phyloP scores from a whole-genome alignment of 2,329 filamentous ascomycete species.

The Colletotrichum ledebouriae region DNA sequence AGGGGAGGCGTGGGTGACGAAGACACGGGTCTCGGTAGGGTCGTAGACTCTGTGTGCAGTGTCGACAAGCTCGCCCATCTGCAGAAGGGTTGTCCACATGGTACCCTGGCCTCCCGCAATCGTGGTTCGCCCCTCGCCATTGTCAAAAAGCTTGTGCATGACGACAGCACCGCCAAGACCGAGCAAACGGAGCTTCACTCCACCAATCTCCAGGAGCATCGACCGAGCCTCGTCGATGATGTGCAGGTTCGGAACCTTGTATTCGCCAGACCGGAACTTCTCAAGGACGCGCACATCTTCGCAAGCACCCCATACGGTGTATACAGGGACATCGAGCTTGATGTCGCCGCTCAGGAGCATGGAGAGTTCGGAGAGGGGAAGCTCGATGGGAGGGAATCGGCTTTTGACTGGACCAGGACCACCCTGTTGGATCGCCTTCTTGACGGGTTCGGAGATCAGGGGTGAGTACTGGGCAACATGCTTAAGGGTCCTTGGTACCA shows the following conservation, averaged over 20 bases:
- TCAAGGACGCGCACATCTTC: constrained; percentile 98
- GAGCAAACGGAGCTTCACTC: constrained; percentile 93
- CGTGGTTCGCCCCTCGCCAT: constrained; percentile 96
- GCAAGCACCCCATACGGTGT: constrained; percentile 98
- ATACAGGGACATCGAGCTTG: constrained; percentile 95
- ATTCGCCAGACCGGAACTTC: constrained; percentile 97
- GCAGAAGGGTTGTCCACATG: constrained; percentile 98
- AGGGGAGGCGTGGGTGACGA: constrained; percentile 96
- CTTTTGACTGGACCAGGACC: constrained; percentile 86
- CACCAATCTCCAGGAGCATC: constrained; percentile 92
- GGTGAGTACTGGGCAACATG: constrained; percentile 99
- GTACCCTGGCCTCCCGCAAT: constrained; percentile 98
- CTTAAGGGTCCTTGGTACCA: constrained; percentile 82
- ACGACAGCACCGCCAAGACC: constrained; percentile 96
- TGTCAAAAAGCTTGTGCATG: constrained; percentile 99
- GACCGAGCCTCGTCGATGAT: constrained; percentile 99
- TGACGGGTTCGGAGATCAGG: constrained; percentile 83
- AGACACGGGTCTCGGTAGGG: constrained; percentile 95
- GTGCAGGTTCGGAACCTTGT: constrained; percentile 97
- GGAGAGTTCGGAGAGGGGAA: constrained; percentile 92
- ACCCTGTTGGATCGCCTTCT: constrained; percentile 74
- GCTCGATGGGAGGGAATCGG: constrained; percentile 83
- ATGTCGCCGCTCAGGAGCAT: constrained; percentile 89
- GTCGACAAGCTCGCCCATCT: constrained; percentile 98
- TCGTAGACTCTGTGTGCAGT: constrained; percentile 99